Conservation (phyloP, 805 yeast species). For the Yarrowia hollandica region DNA sequence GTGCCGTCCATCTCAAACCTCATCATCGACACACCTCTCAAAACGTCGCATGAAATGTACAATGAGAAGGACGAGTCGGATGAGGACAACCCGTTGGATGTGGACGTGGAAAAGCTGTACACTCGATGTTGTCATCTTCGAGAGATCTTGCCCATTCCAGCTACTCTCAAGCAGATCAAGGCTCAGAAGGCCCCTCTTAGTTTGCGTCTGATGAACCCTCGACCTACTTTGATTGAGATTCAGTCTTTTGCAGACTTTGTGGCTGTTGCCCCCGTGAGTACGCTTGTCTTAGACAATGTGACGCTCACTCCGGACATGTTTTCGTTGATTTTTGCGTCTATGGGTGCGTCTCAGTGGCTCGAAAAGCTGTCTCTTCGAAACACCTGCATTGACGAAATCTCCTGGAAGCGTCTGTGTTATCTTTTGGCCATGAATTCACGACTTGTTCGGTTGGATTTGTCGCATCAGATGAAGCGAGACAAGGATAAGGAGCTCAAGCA, state of each 20-base stretch:
- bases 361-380: conserved; percentile 77
- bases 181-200: conserved; percentile 76
- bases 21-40: conserved; percentile 23
- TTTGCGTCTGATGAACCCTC: conserved; percentile 74
- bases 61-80: conserved; percentile 14
- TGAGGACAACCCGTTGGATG: conserved; percentile 20
- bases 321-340: conserved; percentile 65
- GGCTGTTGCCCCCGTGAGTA: conserved; percentile 77
- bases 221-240: conserved; percentile 85
- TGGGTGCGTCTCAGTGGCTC: conserved; percentile 63
- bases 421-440: conserved; percentile 61
- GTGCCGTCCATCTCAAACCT: conserved; percentile 21
- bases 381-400: conserved; percentile 66
- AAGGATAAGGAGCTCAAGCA: conserved; percentile 17
- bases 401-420: conserved; percentile 80
- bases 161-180: conserved; percentile 76
- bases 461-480: conserved; percentile 51
- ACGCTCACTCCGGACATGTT: conserved; percentile 73
- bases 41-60: conserved; percentile 21
- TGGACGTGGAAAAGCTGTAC: conserved; percentile 49
- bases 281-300: conserved; percentile 78
- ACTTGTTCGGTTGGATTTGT: conserved; percentile 63
- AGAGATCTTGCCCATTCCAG: conserved; percentile 89
- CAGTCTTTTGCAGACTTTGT: conserved; percentile 86
- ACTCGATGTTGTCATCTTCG: conserved; percentile 91